Base-by-base conservation (phyloP, 305 asterid species). In the Fraxinus velutina region DNA sequence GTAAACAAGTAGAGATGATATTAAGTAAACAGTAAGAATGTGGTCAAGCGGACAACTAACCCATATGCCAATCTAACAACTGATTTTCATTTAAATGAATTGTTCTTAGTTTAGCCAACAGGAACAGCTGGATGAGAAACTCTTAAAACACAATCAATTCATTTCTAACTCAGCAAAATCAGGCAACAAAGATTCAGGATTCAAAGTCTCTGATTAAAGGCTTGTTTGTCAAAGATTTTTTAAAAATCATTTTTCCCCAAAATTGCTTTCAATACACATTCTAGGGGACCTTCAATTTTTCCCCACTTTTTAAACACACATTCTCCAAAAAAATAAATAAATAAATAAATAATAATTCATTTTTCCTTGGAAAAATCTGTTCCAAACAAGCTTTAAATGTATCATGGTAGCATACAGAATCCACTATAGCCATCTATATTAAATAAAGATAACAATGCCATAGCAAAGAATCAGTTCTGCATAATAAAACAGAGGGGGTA, bases 151-250 rank as follows among this genome's bases (percentile, higher is more conserved):
- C 1, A 66, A 71, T 36, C 78, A 50, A 42, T 17, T 22, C 37
- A 77, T 77, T 39, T 71, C 42, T n/a, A 1, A 8, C 44, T 73
- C 7, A 13, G 39, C 71, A 76, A 62, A 82, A 44, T 77, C 19
- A 7, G 73, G 52, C 66, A 30, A 81, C 80, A 75, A 77, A 52
- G 33, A 70, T 68, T 75, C 5, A 32, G 74, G 6, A 66, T 57
- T 27, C 64, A 36, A 83, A 82, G 77, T 78, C 72, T 71, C 57
- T 29, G 42, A 80, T 19, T 60, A 55, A 55, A 55, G 64, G 24
- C 64, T 55, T 6, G 64, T 55, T 55, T 17, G 3, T 55, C 64
- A 55, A n/a, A 55, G 24, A 55, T 55, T 17, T 50, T 55, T 55
- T 17, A 5, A 6, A 52, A 52, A 52, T n/a, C 9, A 5, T 17